Percentiles rank a stretch among this genome's conserved stretches.
These are phyloP conservation scores for Aspergillus ochraceus DNA, from an alignment of 2,329 filamentous ascomycete species.

Conservation along the genomic window DNA sequence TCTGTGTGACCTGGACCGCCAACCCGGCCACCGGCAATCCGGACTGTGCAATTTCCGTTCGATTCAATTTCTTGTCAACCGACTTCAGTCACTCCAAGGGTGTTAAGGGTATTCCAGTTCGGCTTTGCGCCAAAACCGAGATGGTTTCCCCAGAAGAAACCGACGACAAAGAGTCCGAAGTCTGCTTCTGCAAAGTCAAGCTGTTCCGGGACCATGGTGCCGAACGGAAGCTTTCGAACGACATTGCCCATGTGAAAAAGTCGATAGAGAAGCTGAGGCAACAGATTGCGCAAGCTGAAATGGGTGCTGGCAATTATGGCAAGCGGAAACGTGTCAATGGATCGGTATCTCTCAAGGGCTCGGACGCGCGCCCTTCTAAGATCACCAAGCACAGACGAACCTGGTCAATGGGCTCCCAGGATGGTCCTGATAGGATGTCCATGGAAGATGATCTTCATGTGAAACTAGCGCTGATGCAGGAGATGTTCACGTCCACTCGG, in stretches of 20 bases:
- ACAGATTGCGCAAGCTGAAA: slow-evolving; percentile 76
- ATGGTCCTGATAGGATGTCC: slow-evolving; percentile 43
- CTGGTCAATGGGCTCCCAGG: slow-evolving; percentile 84
- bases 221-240: slow-evolving; percentile 91
- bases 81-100: slow-evolving; percentile 99
- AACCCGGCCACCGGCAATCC: slow-evolving; percentile 61
- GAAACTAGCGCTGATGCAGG: slow-evolving; percentile 45
- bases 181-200: slow-evolving; percentile 96
- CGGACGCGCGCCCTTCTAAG: slow-evolving; percentile 69
- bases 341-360: slow-evolving; percentile 48
- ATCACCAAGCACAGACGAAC: slow-evolving; percentile 87
- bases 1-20: slow-evolving; percentile 85
- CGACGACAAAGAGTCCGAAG: slow-evolving; percentile 58
- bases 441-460: slow-evolving; percentile 47
- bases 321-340: slow-evolving; percentile 62
- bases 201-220: slow-evolving; percentile 95
- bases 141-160: slow-evolving; percentile 57
- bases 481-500: slow-evolving; percentile 49
- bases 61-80: slow-evolving; percentile 97
- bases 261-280: slow-evolving; percentile 95
- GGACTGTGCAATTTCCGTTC: slow-evolving; percentile 84
- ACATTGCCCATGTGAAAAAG: slow-evolving; percentile 92
- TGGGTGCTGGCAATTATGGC: slow-evolving; percentile 59
- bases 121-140: slow-evolving; percentile 88
- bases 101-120: slow-evolving; percentile 93